phyloP scores from a whole-genome alignment of 2,329 filamentous ascomycete genomes.

The Claviceps paspali region DNA sequence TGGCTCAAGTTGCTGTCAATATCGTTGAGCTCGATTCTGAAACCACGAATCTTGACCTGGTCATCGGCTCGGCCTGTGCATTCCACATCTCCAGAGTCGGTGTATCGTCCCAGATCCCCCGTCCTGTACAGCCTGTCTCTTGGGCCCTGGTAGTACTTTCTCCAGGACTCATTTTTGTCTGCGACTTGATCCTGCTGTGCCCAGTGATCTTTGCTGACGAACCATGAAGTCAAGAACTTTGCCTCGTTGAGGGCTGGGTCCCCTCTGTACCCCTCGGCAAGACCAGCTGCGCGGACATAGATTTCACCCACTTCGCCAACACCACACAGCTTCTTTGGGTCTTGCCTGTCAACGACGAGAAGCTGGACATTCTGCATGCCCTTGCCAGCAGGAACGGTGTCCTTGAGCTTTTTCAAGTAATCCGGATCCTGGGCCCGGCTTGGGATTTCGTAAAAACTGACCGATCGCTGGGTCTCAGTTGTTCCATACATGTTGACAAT shows the following conservation, averaged over 20 bases:
- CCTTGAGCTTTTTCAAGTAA: constrained; percentile 29
- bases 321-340: constrained; percentile 53
- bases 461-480: constrained; percentile 49
- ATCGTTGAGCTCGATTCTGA: constrained; percentile 86
- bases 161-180: constrained; percentile 53
- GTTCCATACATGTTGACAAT: constrained; percentile 84
- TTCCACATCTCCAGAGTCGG: constrained; percentile 53
- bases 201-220: constrained; percentile 33
- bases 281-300: constrained; percentile 64
- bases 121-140: constrained; percentile 77
- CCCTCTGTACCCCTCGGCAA: constrained; percentile 67
- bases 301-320: constrained; percentile 77
- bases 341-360: constrained; percentile 60
- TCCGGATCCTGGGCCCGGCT: constrained; percentile 45
- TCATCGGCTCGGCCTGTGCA: constrained; percentile 69
- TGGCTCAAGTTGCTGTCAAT: constrained; percentile 73
- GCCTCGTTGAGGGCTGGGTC: constrained; percentile 43
- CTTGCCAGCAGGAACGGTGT: constrained; percentile 68
- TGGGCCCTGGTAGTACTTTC: constrained; percentile 62
- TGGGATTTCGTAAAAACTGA: constrained; percentile 39
- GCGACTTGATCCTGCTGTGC: constrained; percentile 5
- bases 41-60: constrained; percentile 92
- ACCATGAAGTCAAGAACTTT: constrained; percentile 81
- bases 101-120: constrained; percentile 71
- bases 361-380: constrained; percentile 87